Conservation (phyloP, 352 stramenopile species). For the Phytophthora podocarpi region DNA sequence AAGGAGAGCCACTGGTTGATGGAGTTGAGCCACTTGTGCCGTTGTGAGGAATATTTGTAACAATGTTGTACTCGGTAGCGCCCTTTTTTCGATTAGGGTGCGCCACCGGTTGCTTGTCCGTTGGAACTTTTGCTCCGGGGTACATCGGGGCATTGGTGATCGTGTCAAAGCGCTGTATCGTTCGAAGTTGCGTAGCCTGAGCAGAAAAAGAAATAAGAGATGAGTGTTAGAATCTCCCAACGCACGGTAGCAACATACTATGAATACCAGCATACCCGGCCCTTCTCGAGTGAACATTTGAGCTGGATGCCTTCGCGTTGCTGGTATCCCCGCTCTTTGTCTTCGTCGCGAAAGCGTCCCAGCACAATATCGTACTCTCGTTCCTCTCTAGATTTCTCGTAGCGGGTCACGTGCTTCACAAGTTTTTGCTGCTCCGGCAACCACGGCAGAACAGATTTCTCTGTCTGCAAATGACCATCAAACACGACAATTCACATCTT, state of each 20-base stretch:
- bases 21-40: conserved; percentile 4
- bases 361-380: conserved; percentile 73
- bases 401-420: conserved; percentile 69
- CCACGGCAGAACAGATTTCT: conserved; percentile 73
- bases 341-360: conserved; percentile 69
- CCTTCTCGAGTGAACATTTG: conserved; percentile 48
- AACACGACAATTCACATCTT: conserved; percentile 1
- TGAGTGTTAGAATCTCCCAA: conserved; percentile 1
- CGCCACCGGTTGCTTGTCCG: conserved; percentile 37
- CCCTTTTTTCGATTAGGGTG: conserved; percentile 46
- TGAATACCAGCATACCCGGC: conserved; percentile 46
- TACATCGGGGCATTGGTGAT: conserved; percentile 71
- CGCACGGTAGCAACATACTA: too few species aligned
- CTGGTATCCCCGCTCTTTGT: conserved; percentile 42
- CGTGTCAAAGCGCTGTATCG: conserved; percentile 66
- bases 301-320: conserved; percentile 38
- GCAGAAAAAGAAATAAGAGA: neutral
- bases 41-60: conserved; percentile 52
- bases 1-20: conserved; percentile 20
- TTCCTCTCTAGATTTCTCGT: conserved; percentile 73
- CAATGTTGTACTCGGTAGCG: conserved; percentile 62
- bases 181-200: conserved; percentile 66
- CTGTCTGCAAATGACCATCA: conserved; percentile 38
- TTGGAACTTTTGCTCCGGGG: conserved; percentile 47
- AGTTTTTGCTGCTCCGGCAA: conserved; percentile 50